Percentiles rank a stretch among this genome's conserved stretches.
Evolutionary conservation across 176 grass and related monocot genomes (phyloP).

Genomic region (Pharus latifolius): DNA sequence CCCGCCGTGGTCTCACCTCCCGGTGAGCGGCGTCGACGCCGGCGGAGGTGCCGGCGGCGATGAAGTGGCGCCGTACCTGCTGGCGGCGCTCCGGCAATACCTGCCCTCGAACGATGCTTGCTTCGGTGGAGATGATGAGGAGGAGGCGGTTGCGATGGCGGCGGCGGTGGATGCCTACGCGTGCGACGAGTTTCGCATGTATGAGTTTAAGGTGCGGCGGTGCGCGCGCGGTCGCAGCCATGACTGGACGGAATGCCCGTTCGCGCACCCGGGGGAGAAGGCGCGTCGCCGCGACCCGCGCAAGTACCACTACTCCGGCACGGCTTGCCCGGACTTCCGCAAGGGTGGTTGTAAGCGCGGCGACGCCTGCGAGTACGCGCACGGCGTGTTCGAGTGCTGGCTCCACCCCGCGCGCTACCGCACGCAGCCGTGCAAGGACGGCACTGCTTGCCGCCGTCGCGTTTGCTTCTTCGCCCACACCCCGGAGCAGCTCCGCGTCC

Average conservation of each 20-base stretch:
- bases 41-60: slow-evolving; percentile 8
- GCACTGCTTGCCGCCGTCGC: slow-evolving; percentile 64
- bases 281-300: slow-evolving; percentile 76
- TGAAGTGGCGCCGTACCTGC: slow-evolving; percentile 37
- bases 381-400: slow-evolving; percentile 99
- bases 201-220: slow-evolving; percentile 93
- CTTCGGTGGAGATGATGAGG: not conserved
- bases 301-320: slow-evolving; percentile 91
- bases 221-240: slow-evolving; percentile 66
- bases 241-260: slow-evolving; percentile 99
- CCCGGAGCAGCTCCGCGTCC: slow-evolving; percentile 60
- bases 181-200: slow-evolving; percentile 94
- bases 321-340: slow-evolving; percentile 86
- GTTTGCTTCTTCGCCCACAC: slow-evolving; percentile 99
- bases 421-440: slow-evolving; percentile 96
- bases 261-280: slow-evolving; percentile 92
- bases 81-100: slow-evolving; percentile 41
- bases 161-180: slow-evolving; percentile 46
- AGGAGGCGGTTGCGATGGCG: slow-evolving; percentile 13
- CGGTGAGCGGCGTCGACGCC: slow-evolving; percentile 26
- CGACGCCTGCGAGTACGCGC: slow-evolving; percentile 79
- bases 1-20: slow-evolving; percentile 55
- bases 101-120: slow-evolving; percentile 25
- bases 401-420: slow-evolving; percentile 90
- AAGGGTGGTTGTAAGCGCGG: slow-evolving; percentile 91